These are phyloP conservation scores for Trypethelium eluteriae DNA, from an alignment of 495 filamentous ascomycete species.

Conservation along the genomic window DNA sequence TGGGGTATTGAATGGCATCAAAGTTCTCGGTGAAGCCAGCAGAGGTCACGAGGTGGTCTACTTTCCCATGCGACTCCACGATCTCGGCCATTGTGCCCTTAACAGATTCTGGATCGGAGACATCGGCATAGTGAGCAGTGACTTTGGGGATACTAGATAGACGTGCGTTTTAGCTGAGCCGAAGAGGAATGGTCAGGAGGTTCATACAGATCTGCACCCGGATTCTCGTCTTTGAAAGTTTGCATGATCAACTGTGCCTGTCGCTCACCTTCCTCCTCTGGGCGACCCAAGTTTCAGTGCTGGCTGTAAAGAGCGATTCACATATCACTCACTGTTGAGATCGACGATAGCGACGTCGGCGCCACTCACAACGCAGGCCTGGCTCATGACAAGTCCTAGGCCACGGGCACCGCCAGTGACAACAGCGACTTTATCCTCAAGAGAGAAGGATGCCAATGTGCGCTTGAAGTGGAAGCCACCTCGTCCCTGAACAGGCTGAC, in stretches of 20 bases:
- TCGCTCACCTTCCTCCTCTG: constrained; percentile 75
- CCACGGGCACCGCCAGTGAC: constrained; percentile 84
- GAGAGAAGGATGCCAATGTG: constrained; percentile 65
- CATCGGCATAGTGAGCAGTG: constrained; percentile 84
- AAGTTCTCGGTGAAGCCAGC: constrained; percentile 97
- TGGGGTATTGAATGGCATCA: constrained; percentile 77
- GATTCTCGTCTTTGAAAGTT: constrained; percentile 68
- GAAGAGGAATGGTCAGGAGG: constrained; percentile 2
- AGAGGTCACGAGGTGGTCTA: constrained; percentile 89
- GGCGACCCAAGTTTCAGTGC: constrained; percentile 11
- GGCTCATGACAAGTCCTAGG: constrained; percentile 83
- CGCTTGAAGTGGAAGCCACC: constrained; percentile 64
- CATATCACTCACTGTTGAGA: constrained; percentile 63
- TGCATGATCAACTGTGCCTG: constrained; percentile 65
- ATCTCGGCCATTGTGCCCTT: constrained; percentile 63
- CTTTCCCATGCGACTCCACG: constrained; percentile 60
- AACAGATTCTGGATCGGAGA: constrained; percentile 70
- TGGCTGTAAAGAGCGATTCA: constrained; percentile 9
- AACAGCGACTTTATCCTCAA: constrained; percentile 68
- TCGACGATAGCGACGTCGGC: constrained; percentile 89
- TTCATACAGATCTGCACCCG: constrained; percentile 58
- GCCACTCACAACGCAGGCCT: constrained; percentile 77
- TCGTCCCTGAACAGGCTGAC: constrained; percentile 59
- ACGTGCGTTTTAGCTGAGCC: constrained; percentile 10
- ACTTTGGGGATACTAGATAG: constrained; percentile 62